These are phyloP conservation scores for Sporothrix inflata DNA, from an alignment of 2,329 filamentous ascomycete species.

Conservation along the genomic window DNA sequence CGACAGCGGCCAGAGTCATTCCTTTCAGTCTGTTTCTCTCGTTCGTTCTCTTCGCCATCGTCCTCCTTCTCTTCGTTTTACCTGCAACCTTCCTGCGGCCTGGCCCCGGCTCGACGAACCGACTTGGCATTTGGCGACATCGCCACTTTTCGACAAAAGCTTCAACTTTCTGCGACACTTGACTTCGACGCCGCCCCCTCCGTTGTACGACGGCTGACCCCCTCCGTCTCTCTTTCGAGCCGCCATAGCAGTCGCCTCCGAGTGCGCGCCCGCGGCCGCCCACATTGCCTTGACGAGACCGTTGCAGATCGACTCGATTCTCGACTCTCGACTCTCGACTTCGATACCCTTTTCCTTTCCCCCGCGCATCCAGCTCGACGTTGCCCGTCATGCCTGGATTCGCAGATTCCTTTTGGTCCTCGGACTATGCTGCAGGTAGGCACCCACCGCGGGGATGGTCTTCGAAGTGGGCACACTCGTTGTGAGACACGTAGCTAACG, in stretches of 20 bases:
- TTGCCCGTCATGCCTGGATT: constrained; percentile 75
- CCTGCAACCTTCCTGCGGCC: not conserved
- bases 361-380: not conserved
- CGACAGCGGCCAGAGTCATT: not conserved
- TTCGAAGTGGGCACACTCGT: not conserved
- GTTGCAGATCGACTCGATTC: constrained; percentile 15
- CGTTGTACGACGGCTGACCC: not conserved
- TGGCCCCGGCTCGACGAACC: not conserved
- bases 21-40: not conserved
- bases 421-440: constrained; percentile 91
- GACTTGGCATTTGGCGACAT: not conserved
- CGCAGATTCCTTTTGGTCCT: constrained; percentile 96
- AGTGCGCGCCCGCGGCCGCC: not conserved
- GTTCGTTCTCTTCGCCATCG: not conserved
- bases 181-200: not conserved
- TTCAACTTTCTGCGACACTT: not conserved
- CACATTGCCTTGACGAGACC: constrained; percentile 16
- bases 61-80: not conserved
- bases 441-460: not conserved
- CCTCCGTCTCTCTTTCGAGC: not conserved
- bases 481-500: constrained; percentile 12
- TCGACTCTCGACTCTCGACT: not conserved
- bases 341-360: not conserved
- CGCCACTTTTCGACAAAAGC: constrained; percentile 6
- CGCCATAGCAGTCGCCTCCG: not conserved